Evolutionary conservation across 176 grass and related monocot species (phyloP).

Genomic region (maize (Zea mays)): Zm-B73-REFERENCE-NAM-5.0 NC_050099.1:53927501-53928000

Average conservation of each 20-base stretch:
- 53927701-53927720: conserved; percentile 95
- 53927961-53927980: neutral
- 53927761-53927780: neutral
- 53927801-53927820: neutral
- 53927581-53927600: conserved; percentile 29
- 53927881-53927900: neutral
- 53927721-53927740: conserved; percentile 91
- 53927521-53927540: conserved; percentile 78
- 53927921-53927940: neutral
- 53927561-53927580: conserved; percentile 89
- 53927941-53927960: neutral
- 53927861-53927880: conserved; percentile 13
- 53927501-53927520: conserved; percentile 94
- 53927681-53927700: conserved; percentile 94
- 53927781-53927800: neutral
- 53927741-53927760: conserved; percentile 10
- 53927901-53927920: too few species aligned
- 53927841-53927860: neutral
- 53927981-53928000: conserved; percentile 4
- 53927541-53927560: conserved; percentile 88
- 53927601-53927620: neutral
- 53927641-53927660: neutral
- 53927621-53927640: neutral
- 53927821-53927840: neutral
- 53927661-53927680: neutral